phyloP scores from a whole-genome alignment of 768 basidiomycete species.

The Bullera alba region DNA sequence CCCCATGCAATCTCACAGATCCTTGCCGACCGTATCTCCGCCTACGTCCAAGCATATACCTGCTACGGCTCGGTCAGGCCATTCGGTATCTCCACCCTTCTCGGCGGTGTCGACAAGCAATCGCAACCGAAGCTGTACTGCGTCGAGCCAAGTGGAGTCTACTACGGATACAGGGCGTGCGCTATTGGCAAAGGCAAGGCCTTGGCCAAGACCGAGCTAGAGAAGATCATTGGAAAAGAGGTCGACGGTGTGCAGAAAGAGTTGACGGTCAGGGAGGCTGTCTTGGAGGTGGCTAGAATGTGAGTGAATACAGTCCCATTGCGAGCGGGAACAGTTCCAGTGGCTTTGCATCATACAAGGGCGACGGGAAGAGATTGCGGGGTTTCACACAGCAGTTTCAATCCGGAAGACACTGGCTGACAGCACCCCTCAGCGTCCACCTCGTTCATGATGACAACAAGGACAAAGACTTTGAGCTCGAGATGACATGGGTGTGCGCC shows the following conservation, averaged over 20 bases:
- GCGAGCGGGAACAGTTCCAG: no score
- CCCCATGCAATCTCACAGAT: conserved; percentile 53
- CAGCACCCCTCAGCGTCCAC: conserved; percentile 77
- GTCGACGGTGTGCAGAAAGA: conserved; percentile 7
- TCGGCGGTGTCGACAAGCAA: conserved; percentile 84
- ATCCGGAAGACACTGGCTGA: no score
- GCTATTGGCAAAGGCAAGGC: conserved; percentile 99
- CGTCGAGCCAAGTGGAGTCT: conserved; percentile 90
- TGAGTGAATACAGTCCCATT: no score
- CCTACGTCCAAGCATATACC: conserved; percentile 92
- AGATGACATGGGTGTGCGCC: conserved; percentile 90
- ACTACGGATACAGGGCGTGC: conserved; percentile 86
- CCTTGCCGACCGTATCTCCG: conserved; percentile 69
- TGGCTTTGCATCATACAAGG: no score
- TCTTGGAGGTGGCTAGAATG: conserved; percentile 92
- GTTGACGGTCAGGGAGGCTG: conserved; percentile 73
- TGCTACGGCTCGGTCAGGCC: conserved; percentile 96
- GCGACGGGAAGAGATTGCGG: no score
- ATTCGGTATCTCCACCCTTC: conserved; percentile 87
- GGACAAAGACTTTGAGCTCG: conserved; percentile 96
- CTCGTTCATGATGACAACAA: conserved; percentile 95
- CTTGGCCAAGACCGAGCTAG: conserved; percentile 93
- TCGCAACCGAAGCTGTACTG: conserved; percentile 78
- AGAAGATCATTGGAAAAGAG: conserved; percentile 83
- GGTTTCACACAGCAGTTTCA: no score